Conservation (phyloP, 2,329 filamentous ascomycete species). For the Dactylonectria macrodidyma region DNA sequence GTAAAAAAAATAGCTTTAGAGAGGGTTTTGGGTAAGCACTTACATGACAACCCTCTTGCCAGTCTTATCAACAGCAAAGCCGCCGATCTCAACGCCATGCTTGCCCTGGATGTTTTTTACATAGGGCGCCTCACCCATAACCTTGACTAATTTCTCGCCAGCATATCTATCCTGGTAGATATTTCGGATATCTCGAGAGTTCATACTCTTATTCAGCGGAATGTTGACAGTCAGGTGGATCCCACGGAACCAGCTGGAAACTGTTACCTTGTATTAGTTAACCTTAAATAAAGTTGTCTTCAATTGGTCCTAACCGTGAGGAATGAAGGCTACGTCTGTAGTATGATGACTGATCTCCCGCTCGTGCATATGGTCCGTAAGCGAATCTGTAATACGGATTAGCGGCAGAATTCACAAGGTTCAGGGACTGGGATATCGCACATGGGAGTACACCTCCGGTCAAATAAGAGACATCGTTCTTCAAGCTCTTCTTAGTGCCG, state of each 20-base stretch:
- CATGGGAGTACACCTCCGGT: no score
- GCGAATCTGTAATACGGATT: no score
- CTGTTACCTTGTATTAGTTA: slow-evolving; percentile 57
- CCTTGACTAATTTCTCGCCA: slow-evolving; percentile 94
- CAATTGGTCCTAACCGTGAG: slow-evolving; percentile 20
- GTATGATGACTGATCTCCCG: no score
- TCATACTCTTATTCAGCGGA: slow-evolving; percentile 88
- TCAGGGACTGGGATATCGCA: no score
- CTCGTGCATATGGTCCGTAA: no score
- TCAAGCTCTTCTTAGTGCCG: no score
- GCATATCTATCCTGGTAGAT: slow-evolving; percentile 97
- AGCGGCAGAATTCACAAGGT: no score
- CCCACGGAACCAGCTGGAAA: slow-evolving; percentile 97
- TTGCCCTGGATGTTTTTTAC: slow-evolving; percentile 89
- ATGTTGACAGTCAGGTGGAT: slow-evolving; percentile 95
- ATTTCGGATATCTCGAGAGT: slow-evolving; percentile 90
- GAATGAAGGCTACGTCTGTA: no score
- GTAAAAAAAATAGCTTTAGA: no score
- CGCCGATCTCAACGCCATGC: slow-evolving; percentile 94
- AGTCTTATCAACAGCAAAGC: slow-evolving; percentile 79
- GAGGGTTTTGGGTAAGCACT: no score
- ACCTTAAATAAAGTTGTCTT: slow-evolving; percentile 83
- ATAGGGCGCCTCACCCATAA: slow-evolving; percentile 85
- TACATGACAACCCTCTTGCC: no score
- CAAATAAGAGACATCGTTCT: no score